Base-by-base conservation (phyloP, 2,329 filamentous ascomycete genomes). In the Trichophyton rubrum region DNA sequence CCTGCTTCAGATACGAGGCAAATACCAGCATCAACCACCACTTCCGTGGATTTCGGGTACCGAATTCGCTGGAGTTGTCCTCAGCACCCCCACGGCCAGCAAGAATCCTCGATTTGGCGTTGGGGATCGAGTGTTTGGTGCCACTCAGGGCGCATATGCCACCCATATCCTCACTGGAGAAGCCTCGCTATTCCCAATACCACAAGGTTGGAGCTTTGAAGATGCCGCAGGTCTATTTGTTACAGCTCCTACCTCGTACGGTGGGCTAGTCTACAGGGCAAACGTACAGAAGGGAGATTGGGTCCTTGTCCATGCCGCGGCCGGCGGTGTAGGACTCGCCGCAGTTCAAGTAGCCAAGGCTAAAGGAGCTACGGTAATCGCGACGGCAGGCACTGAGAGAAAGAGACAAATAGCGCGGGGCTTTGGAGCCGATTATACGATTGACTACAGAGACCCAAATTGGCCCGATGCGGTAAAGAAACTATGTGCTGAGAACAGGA, bases 261-360 rank as follows among this genome's bases (percentile, higher is more conserved):
- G 85, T 2, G 90, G 85, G 0, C 77, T 97, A 22, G 89, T 95
- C 3, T 81, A 85, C 17, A 80, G 92, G 56, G 92, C 90, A 0
- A 81, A 83, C 2, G 79, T 96, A 47, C 86, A 90, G 74, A 75
- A 82, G 43, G 90, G 90, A 0, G 92, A 97, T 68, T 87, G 83
- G 74, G 91, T 96, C 1, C 83, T 97, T 7, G 85, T 97, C 13
- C 92, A 97, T 70, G 92, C 92, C 1, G 92, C 90, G 0, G 92
- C 92, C 0, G 92, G 92, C 1, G 92, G 92, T 15, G 92, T 96
- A 9, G 92, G 92, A 0, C 77, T 96, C 1, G 89, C 91, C 1
- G 92, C 92, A 3, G 90, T 97, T 24, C 92, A 96, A 73, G 85
- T 97, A 63, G 92, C 92, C 30, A 96, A 96, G 75, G 92, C 91